phyloP scores from a whole-genome alignment of 1,284 basidiomycete genomes.

The Apiotrichum gamsii region DNA sequence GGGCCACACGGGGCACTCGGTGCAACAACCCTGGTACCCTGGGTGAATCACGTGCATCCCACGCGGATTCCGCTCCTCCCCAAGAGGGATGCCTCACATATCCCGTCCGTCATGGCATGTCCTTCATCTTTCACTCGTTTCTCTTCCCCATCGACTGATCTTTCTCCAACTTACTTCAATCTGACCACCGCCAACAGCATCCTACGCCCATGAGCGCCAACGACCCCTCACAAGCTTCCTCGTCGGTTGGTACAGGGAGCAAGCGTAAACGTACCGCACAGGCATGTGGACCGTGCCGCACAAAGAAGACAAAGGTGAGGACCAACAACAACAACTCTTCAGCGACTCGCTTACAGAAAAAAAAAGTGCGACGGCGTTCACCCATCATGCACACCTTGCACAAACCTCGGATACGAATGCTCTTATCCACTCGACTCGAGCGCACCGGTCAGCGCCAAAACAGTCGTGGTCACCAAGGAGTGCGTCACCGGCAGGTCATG shows the following conservation, averaged over 20 bases:
- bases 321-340: background rate
- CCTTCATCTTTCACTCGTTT: background rate
- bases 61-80: too few relatives aligned
- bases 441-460: slow-evolving; percentile 5
- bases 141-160: too few relatives aligned
- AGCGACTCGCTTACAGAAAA: background rate
- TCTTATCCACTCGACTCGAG: slow-evolving; percentile 14
- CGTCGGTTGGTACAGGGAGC: background rate
- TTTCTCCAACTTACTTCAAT: too few relatives aligned
- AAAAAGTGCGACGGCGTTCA: slow-evolving; percentile 18
- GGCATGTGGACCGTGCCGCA: slow-evolving; percentile 16
- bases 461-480: background rate
- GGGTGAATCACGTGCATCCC: too few relatives aligned
- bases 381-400: slow-evolving; percentile 16
- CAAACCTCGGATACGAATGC: slow-evolving; percentile 9
- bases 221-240: too few relatives aligned
- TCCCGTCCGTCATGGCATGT: too few relatives aligned
- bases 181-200: background rate
- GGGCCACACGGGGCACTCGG: too few relatives aligned
- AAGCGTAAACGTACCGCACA: slow-evolving; percentile 17
- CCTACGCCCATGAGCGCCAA: background rate
- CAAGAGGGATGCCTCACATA: too few relatives aligned
- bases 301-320: slow-evolving; percentile 16
- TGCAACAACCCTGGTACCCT: too few relatives aligned
- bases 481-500: background rate